These are phyloP conservation scores for Rubia tinctorum DNA, from an alignment of 305 asterid species.

Conservation along the genomic window DNA sequence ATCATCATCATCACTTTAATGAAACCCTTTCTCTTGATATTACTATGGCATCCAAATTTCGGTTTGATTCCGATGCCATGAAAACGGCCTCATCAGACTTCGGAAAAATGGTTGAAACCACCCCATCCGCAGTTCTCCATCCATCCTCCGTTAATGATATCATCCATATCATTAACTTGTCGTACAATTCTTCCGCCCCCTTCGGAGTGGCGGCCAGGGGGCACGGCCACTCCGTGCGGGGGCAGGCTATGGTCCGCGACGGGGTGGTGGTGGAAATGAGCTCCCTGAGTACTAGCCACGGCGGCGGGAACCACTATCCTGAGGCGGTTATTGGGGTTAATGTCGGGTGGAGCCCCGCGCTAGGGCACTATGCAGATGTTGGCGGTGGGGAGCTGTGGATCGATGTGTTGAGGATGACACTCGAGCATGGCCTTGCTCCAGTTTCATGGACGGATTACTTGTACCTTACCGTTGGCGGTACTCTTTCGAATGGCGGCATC, in stretches of 20 bases:
- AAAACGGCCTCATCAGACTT: constrained; percentile 45
- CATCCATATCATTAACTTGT: constrained; percentile 35
- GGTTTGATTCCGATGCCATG: constrained; percentile 25
- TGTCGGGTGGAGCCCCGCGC: constrained; percentile 37
- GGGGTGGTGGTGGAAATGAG: constrained; percentile 60
- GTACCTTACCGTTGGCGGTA: constrained; percentile 65
- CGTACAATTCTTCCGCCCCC: constrained; percentile 38
- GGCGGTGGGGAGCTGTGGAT: constrained; percentile 67
- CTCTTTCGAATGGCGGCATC: constrained; percentile 66
- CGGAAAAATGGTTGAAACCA: constrained; percentile 42
- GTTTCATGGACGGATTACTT: constrained; percentile 74
- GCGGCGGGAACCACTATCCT: not conserved
- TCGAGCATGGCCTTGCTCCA: constrained; percentile 55
- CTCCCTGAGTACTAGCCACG: constrained; percentile 12
- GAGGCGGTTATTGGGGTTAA: constrained; percentile 20
- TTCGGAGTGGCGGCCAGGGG: constrained; percentile 53
- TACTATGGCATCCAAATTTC: constrained; percentile 23
- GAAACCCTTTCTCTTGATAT: constrained; percentile 19
- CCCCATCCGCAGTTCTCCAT: constrained; percentile 47
- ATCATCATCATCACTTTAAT: not conserved
- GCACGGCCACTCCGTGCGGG: constrained; percentile 55
- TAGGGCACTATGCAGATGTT: constrained; percentile 58
- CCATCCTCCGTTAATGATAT: constrained; percentile 51
- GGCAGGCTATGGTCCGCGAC: constrained; percentile 49
- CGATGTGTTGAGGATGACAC: constrained; percentile 34